phyloP scores from a whole-genome alignment of 306 rosid genomes.

The Vigna hirtella region DNA sequence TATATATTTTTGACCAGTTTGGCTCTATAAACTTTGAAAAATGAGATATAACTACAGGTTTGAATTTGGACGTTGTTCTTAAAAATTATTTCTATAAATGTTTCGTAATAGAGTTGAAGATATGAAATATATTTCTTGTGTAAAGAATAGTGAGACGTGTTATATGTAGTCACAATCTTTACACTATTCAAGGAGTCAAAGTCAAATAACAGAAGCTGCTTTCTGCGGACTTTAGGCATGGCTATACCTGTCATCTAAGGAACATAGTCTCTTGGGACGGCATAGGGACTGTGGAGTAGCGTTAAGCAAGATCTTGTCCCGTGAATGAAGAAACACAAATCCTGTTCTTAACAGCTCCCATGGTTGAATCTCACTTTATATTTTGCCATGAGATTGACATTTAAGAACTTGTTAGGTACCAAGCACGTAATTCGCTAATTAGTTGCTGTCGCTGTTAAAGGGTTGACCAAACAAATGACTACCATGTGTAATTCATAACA shows the following conservation, averaged over 20 bases:
- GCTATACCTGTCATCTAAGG: background rate
- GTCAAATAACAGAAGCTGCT: conserved; percentile 12
- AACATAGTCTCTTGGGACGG: background rate
- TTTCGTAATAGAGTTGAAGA: background rate
- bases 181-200: background rate
- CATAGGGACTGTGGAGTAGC: background rate
- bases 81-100: background rate
- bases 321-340: background rate
- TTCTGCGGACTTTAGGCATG: background rate
- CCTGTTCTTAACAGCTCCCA: too few species aligned
- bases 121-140: background rate
- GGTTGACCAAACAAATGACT: too few species aligned
- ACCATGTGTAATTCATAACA: too few species aligned
- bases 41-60: background rate
- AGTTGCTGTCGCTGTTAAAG: too few species aligned
- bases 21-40: background rate
- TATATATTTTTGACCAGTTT: background rate
- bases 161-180: background rate
- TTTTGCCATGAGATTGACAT: too few species aligned
- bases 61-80: background rate
- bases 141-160: background rate
- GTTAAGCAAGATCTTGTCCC: background rate
- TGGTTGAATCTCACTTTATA: too few species aligned
- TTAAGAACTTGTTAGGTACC: too few species aligned
- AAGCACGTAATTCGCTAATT: too few species aligned